Evolutionary conservation across 768 basidiomycete genomes (phyloP).

Genomic region (Tricholoma bakamatsutake): DNA sequence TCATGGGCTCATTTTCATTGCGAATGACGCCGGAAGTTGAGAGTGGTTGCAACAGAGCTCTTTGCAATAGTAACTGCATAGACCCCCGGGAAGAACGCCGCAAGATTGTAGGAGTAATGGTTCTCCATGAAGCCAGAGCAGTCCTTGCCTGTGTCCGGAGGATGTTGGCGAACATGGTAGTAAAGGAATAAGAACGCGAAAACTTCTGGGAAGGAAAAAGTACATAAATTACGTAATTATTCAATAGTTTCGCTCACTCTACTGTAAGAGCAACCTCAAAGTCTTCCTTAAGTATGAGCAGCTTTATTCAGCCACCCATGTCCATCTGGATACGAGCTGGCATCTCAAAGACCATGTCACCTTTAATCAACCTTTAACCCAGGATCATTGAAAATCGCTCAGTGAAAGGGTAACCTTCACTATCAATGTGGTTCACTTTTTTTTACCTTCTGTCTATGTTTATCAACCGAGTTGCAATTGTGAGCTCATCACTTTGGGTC

Average conservation of each 20-base stretch:
- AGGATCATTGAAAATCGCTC: too few relatives aligned
- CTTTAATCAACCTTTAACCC: too few relatives aligned
- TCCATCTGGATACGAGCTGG: not conserved
- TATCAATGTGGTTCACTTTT: too few relatives aligned
- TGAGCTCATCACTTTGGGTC: too few relatives aligned
- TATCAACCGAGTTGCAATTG: too few relatives aligned
- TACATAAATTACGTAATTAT: not conserved
- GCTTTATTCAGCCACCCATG: too few relatives aligned
- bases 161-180: slow-evolving; percentile 31
- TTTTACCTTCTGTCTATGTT: too few relatives aligned
- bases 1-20: not conserved
- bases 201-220: not conserved
- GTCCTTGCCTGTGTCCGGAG: slow-evolving; percentile 31
- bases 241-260: too few relatives aligned
- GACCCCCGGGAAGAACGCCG: slow-evolving; percentile 1
- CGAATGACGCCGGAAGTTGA: slow-evolving; percentile 15
- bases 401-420: too few relatives aligned
- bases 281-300: too few relatives aligned
- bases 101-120: not conserved
- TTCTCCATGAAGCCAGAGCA: slow-evolving; percentile 22
- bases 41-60: slow-evolving; percentile 9
- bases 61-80: not conserved
- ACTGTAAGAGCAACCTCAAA: too few relatives aligned
- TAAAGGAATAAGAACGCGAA: not conserved
- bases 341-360: too few relatives aligned